These are phyloP conservation scores for Candolleomyces efflorescens DNA, from an alignment of 768 basidiomycete species.

Conservation along the genomic window DNA sequence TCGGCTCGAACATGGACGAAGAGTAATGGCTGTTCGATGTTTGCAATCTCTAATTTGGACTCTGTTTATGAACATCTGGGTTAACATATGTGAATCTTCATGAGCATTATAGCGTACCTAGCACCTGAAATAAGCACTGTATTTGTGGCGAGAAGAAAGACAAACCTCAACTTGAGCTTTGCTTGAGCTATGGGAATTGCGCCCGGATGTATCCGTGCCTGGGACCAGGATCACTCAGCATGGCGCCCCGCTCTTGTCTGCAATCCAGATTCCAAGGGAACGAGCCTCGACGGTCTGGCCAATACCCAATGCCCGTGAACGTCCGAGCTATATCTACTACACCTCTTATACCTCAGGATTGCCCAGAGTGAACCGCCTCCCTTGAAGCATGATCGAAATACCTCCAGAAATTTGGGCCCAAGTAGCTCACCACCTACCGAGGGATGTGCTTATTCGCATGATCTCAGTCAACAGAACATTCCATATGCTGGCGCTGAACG, in stretches of 20 bases:
- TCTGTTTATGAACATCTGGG: too few relatives aligned
- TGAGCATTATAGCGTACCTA: too few relatives aligned
- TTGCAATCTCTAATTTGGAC: too few relatives aligned
- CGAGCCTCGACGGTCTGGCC: neutral
- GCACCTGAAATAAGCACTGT: too few relatives aligned
- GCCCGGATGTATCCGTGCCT: too few relatives aligned
- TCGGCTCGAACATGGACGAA: neutral
- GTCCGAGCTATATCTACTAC: neutral
- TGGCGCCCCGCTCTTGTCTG: neutral
- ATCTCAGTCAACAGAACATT: conserved; percentile 2
- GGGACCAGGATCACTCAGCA: too few relatives aligned
- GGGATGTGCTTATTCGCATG: neutral
- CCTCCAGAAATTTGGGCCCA: conserved; percentile 7
- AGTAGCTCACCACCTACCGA: neutral
- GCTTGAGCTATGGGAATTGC: too few relatives aligned
- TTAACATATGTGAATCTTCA: too few relatives aligned
- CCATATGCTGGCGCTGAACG: conserved; percentile 1
- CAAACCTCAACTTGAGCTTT: too few relatives aligned
- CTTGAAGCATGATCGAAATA: neutral
- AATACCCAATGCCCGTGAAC: neutral
- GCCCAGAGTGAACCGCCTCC: neutral
- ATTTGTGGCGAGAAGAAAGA: too few relatives aligned
- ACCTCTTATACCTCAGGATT: neutral
- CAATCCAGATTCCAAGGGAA: neutral
- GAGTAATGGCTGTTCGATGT: too few relatives aligned